Conservation (phyloP, 495 filamentous ascomycete species). For the Penicillium silybi region DNA sequence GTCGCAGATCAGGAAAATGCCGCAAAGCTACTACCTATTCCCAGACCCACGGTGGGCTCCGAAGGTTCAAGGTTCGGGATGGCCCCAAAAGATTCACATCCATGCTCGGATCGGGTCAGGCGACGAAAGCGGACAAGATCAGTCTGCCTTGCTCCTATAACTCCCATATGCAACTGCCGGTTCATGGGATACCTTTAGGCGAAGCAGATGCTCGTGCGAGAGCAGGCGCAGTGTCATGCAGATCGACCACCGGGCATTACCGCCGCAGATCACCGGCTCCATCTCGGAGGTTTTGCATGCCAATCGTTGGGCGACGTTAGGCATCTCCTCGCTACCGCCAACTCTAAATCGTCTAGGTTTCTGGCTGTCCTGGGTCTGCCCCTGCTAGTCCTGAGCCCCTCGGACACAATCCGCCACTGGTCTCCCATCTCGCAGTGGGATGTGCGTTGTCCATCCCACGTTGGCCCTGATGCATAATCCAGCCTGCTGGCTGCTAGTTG, state of each 20-base stretch:
- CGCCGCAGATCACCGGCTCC: constrained; percentile 36
- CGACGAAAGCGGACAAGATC: constrained; percentile 14
- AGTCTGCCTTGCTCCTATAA: background rate
- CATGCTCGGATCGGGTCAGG: constrained; percentile 21
- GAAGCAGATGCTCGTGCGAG: constrained; percentile 5
- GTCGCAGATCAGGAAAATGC: background rate
- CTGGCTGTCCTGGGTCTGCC: background rate
- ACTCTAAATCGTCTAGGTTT: constrained; percentile 20
- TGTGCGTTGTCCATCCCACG: no score
- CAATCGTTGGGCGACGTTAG: constrained; percentile 32
- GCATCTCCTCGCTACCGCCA: constrained; percentile 23
- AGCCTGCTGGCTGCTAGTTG: background rate
- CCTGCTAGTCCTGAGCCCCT: background rate
- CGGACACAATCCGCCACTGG: background rate
- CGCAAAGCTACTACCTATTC: no score
- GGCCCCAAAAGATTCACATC: constrained; percentile 10
- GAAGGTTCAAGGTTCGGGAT: background rate
- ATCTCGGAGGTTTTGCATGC: constrained; percentile 33
- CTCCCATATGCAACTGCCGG: constrained; percentile 7
- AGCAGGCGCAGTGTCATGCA: constrained; percentile 12
- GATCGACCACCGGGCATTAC: constrained; percentile 36
- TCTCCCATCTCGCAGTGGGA: no score
- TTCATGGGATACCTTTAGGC: background rate
- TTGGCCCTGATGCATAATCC: no score
- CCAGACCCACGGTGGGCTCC: background rate